These are phyloP conservation scores for Fusarium equiseti DNA, from an alignment of 2,329 filamentous ascomycete species.

Conservation along the genomic window DNA sequence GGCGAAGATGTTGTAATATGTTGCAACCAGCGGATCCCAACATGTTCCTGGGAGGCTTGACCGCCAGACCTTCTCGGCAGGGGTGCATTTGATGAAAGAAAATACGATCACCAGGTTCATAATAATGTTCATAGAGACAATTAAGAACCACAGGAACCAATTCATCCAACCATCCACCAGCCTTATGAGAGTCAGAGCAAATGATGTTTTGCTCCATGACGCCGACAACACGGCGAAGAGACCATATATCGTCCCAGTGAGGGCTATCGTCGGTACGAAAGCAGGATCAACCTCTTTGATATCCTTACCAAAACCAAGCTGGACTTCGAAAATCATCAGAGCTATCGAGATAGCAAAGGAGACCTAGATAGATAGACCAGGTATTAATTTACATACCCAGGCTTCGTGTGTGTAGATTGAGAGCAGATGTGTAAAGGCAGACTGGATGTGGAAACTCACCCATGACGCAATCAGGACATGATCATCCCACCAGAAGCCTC, in stretches of 20 bases:
- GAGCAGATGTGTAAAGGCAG: not conserved
- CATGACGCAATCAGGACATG: constrained; percentile 2
- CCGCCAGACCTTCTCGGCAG: not conserved
- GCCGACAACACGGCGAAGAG: not conserved
- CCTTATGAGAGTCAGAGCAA: not conserved
- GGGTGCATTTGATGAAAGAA: constrained; percentile 2
- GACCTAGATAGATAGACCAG: too few species aligned
- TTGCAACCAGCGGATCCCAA: constrained; percentile 4
- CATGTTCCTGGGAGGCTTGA: not conserved
- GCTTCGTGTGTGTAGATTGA: fast-evolving
- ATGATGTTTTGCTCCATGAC: constrained; percentile 15
- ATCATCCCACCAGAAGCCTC: constrained; percentile 16
- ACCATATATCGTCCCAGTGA: not conserved
- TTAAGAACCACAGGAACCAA: constrained; percentile 5
- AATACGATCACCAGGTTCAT: not conserved
- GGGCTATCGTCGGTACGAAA: not conserved
- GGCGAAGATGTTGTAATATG: constrained; percentile 10
- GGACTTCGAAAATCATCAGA: not conserved
- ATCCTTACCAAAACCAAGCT: constrained; percentile 1
- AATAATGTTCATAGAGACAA: not conserved
- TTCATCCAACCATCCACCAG: constrained; percentile 1
- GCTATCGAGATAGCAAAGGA: fast-evolving
- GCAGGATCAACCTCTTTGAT: not conserved
- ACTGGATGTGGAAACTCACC: not conserved
- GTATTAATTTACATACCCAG: not conserved